These are phyloP conservation scores for Melanopsichium pennsylvanicum DNA, from an alignment of 1,284 basidiomycete species.

Conservation along the genomic window DNA sequence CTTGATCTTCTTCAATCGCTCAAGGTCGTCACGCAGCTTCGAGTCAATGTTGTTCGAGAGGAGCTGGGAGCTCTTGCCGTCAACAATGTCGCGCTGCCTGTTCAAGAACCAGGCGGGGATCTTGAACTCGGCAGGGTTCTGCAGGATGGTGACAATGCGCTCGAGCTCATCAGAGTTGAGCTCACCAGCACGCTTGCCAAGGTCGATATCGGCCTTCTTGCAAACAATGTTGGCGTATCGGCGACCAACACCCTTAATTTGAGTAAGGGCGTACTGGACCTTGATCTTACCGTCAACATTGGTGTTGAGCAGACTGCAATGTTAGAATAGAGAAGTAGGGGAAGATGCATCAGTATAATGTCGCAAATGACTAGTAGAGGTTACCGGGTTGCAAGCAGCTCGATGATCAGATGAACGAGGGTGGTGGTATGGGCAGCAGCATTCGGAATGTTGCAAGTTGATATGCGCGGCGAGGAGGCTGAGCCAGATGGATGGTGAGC, in stretches of 20 bases:
- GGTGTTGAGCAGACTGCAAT: constrained; percentile 88
- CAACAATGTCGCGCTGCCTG: constrained; percentile 97
- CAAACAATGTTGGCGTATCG: constrained; percentile 99
- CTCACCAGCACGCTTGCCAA: constrained; percentile 95
- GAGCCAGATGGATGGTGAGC: too few species aligned
- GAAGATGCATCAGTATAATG: not conserved
- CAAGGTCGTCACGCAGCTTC: constrained; percentile 97
- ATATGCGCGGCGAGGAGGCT: too few species aligned
- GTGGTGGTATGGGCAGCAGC: constrained; percentile 1
- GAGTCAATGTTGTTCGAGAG: constrained; percentile 98
- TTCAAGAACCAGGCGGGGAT: constrained; percentile 99
- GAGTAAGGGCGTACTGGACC: constrained; percentile 71
- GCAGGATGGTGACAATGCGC: constrained; percentile 98
- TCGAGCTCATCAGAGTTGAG: constrained; percentile 97
- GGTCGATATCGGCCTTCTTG: constrained; percentile 99
- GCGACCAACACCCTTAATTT: constrained; percentile 99
- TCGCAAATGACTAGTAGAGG: not conserved
- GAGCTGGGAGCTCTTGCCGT: constrained; percentile 96
- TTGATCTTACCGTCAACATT: constrained; percentile 99
- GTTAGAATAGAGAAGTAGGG: not conserved
- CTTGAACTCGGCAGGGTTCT: constrained; percentile 99
- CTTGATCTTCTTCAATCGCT: constrained; percentile 99
- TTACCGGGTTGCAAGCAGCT: constrained; percentile 3
- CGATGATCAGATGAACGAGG: constrained; percentile 6
- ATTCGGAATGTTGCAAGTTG: not conserved